Conservation (phyloP, 2,329 filamentous ascomycete species). For the Rugonectria rugulosa region DNA sequence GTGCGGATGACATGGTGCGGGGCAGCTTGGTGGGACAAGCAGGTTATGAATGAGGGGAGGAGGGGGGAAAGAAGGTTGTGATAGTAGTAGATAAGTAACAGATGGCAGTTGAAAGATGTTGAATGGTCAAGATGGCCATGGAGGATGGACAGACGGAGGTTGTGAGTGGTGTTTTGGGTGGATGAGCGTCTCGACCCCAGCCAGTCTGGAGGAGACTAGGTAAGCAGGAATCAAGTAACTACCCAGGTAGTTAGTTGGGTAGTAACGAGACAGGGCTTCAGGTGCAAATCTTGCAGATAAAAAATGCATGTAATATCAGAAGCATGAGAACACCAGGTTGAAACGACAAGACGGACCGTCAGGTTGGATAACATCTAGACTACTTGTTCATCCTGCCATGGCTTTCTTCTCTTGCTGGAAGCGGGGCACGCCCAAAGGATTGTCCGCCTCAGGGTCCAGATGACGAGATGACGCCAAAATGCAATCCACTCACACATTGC, state of each 20-base stretch:
- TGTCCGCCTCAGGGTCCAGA: not conserved
- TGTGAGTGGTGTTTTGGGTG: not conserved
- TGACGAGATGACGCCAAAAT: not conserved
- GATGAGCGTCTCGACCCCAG: too few relatives aligned
- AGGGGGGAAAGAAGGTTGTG: not conserved
- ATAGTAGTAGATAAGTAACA: not conserved
- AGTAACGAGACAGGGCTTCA: too few relatives aligned
- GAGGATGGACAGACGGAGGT: not conserved
- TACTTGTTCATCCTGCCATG: too few relatives aligned
- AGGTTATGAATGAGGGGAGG: not conserved
- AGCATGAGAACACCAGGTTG: too few relatives aligned
- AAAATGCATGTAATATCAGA: not conserved
- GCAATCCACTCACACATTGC: not conserved
- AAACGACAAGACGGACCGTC: too few relatives aligned
- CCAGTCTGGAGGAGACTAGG: too few relatives aligned
- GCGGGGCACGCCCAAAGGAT: slow-evolving; percentile 7
- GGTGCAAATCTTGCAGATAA: too few relatives aligned
- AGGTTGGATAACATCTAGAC: too few relatives aligned
- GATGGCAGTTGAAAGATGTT: not conserved
- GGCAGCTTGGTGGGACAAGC: not conserved
- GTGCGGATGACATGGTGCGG: slow-evolving; percentile 21
- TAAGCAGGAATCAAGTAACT: too few relatives aligned
- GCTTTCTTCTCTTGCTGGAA: too few relatives aligned
- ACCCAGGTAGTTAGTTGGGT: too few relatives aligned
- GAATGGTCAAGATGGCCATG: too few relatives aligned